Evolutionary conservation across 257 asterid species (phyloP).

Genomic region (Solanum tarapatanum): DNA sequence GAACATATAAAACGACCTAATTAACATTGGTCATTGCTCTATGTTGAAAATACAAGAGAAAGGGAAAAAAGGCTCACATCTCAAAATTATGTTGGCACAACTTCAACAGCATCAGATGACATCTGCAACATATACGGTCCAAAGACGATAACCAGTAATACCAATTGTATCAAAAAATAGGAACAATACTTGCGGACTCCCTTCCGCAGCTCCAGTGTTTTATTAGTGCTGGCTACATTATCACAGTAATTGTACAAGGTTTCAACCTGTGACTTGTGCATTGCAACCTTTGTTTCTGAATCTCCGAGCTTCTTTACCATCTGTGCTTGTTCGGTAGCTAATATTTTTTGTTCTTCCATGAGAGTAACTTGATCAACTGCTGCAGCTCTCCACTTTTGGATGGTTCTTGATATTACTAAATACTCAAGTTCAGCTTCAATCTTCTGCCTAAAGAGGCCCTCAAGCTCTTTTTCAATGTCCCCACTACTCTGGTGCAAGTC

Average conservation of each 20-base stretch:
- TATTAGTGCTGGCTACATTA: conserved; percentile 21
- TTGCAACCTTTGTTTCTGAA: conserved; percentile 32
- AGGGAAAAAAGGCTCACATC: not conserved
- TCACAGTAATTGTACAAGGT: conserved; percentile 31
- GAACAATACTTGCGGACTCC: conserved; percentile 37
- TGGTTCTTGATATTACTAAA: conserved; percentile 13
- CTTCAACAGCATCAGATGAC: conserved; percentile 18
- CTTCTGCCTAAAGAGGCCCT: conserved; percentile 47
- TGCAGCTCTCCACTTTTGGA: conserved; percentile 20
- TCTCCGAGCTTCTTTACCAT: conserved; percentile 32
- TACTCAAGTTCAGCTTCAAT: conserved; percentile 68
- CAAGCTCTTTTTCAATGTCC: conserved; percentile 33
- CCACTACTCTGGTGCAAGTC: not conserved
- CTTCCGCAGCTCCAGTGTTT: conserved; percentile 30
- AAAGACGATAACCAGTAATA: conserved; percentile 25
- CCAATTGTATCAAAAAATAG: conserved; percentile 40
- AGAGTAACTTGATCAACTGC: conserved; percentile 33
- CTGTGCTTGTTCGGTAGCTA: conserved; percentile 33
- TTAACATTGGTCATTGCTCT: not conserved
- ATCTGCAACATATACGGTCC: conserved; percentile 21
- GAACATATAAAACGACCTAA: not conserved
- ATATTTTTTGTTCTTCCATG: conserved; percentile 34
- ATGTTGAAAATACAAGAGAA: not conserved
- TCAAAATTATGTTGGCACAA: conserved; percentile 62
- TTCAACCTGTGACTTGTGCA: conserved; percentile 27